These are phyloP conservation scores for Wickerhamiella shivajii DNA, from an alignment of 805 yeast species.

Conservation along the genomic window DNA sequence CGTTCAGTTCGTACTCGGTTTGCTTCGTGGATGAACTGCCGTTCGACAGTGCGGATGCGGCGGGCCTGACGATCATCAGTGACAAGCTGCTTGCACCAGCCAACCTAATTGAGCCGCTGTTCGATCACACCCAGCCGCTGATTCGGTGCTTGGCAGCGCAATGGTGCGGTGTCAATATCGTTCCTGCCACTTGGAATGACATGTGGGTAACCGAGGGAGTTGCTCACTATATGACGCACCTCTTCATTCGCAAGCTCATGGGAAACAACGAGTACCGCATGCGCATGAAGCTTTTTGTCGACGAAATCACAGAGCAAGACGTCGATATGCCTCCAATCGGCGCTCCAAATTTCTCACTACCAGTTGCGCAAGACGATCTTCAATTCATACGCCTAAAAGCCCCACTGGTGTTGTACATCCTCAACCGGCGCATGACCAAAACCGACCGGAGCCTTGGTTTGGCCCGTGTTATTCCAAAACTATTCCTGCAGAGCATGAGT, in stretches of 20 bases:
- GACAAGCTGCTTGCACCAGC: conserved; percentile 57
- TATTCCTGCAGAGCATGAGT: conserved; percentile 88
- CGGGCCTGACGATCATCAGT: conserved; percentile 53
- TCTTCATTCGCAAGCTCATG: conserved; percentile 53
- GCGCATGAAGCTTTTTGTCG: conserved; percentile 48
- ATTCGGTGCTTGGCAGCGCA: conserved; percentile 67
- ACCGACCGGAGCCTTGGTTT: conserved; percentile 90
- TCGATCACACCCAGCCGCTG: conserved; percentile 49
- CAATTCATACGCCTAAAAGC: conserved; percentile 64
- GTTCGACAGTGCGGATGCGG: conserved; percentile 40
- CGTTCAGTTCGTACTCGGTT: conserved; percentile 68
- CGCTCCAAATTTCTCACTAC: conserved; percentile 47
- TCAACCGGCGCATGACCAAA: conserved; percentile 88
- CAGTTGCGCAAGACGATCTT: conserved; percentile 47
- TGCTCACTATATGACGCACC: conserved; percentile 65
- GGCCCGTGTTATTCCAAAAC: conserved; percentile 78
- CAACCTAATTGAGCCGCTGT: conserved; percentile 63
- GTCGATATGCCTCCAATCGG: conserved; percentile 74
- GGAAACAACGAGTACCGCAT: conserved; percentile 75
- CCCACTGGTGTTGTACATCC: conserved; percentile 67
- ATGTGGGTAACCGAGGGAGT: conserved; percentile 85
- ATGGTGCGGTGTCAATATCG: conserved; percentile 87
- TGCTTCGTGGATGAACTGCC: conserved; percentile 39
- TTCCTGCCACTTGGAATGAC: conserved; percentile 66
- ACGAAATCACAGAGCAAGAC: conserved; percentile 57